Base-by-base conservation (phyloP, 345 rosid genomes). In the Bruguiera sexangula region DNA sequence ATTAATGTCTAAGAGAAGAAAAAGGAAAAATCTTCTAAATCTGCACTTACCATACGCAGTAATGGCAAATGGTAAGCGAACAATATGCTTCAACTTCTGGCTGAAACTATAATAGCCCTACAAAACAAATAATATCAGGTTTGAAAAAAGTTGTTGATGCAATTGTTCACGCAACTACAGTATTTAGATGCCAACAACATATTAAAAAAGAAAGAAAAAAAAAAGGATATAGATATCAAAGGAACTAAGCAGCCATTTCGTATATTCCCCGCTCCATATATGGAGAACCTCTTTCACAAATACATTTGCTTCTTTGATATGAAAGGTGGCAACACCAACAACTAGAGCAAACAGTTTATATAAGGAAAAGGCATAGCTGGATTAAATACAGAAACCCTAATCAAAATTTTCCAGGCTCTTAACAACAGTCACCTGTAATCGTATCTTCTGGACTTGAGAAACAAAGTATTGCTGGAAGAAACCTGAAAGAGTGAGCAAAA, bases 41-140 rank as follows among this genome's bases (percentile, higher is more conserved):
- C 57, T 34, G 22, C 24, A 59, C 71, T 69, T 78, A 91, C 98
- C 98, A 78, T 93, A 93, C 26, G 97, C 87, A 70, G 91, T 81
- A 56, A 91, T 82, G 60, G 98, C 93, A 80, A 93, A 93, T 37
- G 97, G 94, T 34, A 91, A 82, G 55, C 96, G 94, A 70, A 90
- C 98, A 72, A 93, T 75, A 78, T 93, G 94, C 92, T 93, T 93
- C 85, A 93, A 78, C 82, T 93, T 93, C 85, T 91, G 94, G 80
- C 98, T 93, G 86, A 91, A 92, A 85, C 94, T 91, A 78, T 93
- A 93, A 75, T 93, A 93, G 65, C 98, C 98, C 97, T 93, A 70
- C 70, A 79, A 69, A 69, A 81, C 37, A 60, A 65, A 76, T 30
- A 20, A 24, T 24, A 27, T 56, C 30, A 24, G 24, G 31, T 22